These are phyloP conservation scores for Lanzia echinophila DNA, from an alignment of 2,329 filamentous ascomycete genomes.

Conservation along the genomic window DNA sequence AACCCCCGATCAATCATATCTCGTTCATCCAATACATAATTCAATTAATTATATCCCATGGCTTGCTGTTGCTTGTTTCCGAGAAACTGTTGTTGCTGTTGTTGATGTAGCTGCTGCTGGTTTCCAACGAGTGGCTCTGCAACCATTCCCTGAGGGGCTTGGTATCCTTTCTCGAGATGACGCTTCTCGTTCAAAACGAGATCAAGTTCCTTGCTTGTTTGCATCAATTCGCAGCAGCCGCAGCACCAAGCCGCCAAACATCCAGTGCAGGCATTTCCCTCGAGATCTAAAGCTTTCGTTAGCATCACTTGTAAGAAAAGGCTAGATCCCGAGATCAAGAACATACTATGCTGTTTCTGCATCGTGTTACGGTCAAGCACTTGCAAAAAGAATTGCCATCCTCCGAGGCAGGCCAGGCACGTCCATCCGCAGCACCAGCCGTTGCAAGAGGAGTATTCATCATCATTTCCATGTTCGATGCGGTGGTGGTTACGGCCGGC, in stretches of 20 bases:
- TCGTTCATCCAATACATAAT: too few species aligned
- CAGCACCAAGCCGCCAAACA: conserved; percentile 6
- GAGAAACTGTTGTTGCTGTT: too few species aligned
- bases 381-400: conserved; percentile 6
- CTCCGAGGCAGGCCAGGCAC: not conserved
- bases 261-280: not conserved
- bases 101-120: too few species aligned
- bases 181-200: conserved; percentile 2
- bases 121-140: too few species aligned
- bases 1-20: too few species aligned
- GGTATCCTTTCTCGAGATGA: not conserved
- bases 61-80: too few species aligned
- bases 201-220: conserved; percentile 11
- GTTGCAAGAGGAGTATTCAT: conserved; percentile 1
- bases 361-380: conserved; percentile 4
- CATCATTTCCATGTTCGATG: not conserved
- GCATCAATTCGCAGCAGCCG: conserved; percentile 11
- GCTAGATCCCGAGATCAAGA: not conserved
- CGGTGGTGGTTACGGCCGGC: conserved; percentile 9
- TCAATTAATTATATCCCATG: too few species aligned
- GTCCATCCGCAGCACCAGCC: conserved; percentile 1
- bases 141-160: not conserved
- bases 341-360: conserved; percentile 7
- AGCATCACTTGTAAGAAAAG: not conserved
- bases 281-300: not conserved